A percentile compares a stretch with the other conserved stretches of the same genome.
These are phyloP conservation scores for Beauveria caledonica DNA, from an alignment of 2,329 filamentous ascomycete genomes.

Conservation along the genomic window DNA sequence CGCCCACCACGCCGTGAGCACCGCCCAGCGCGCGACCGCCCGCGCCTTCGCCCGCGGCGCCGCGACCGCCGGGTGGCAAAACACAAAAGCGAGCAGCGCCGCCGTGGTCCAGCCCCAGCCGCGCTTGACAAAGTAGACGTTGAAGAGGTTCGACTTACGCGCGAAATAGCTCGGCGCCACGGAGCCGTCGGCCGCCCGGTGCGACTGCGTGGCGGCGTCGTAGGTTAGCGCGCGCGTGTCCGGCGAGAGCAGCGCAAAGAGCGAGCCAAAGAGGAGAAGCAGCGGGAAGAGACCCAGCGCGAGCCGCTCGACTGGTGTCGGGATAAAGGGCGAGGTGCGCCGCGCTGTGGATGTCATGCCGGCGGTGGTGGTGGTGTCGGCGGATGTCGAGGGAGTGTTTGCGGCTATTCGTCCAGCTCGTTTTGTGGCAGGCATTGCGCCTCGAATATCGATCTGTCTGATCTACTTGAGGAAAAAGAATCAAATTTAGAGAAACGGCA, in stretches of 20 bases:
- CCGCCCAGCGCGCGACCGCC: conserved; percentile 58
- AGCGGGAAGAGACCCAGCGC: conserved; percentile 65
- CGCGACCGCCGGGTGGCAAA: conserved; percentile 54
- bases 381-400: not conserved
- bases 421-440: conserved; percentile 21
- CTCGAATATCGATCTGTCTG: not conserved
- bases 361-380: conserved; percentile 9
- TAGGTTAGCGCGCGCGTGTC: conserved; percentile 57
- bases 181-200: conserved; percentile 41
- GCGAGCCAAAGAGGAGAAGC: conserved; percentile 70
- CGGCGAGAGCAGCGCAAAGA: conserved; percentile 74
- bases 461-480: not conserved
- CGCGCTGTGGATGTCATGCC: conserved; percentile 17
- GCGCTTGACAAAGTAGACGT: conserved; percentile 85
- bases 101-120: conserved; percentile 88
- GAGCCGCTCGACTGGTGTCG: conserved; percentile 58
- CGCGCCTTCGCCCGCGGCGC: conserved; percentile 34
- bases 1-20: conserved; percentile 64
- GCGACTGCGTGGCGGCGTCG: conserved; percentile 53
- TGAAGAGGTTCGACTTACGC: conserved; percentile 87
- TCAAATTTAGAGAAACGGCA: too few relatives aligned
- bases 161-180: conserved; percentile 83
- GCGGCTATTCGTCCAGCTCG: conserved; percentile 7
- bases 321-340: conserved; percentile 53
- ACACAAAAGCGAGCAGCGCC: conserved; percentile 62